Evolutionary conservation across 2,329 filamentous ascomycete species (phyloP), one percentile per base, ranked within the genome.

Genomic region (Fusarium pseudoanthophilum): DNA sequence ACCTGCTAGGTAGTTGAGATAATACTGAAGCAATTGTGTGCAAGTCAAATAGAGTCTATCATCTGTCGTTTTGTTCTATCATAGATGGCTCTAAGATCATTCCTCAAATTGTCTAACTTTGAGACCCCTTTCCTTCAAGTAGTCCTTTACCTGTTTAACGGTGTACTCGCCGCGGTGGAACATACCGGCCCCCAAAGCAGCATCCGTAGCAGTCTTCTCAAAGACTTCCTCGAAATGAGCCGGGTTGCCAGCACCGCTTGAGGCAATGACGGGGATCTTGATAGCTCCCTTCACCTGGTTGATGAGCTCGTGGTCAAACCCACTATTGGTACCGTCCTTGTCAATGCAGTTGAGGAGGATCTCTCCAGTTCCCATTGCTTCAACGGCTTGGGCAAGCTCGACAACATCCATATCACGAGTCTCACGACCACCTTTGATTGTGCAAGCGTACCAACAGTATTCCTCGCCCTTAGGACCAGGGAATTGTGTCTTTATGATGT

Each of bases 291-390:
- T 99, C 67, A 98, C 95, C 80, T 95, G 93, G 57, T 88, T 85
- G 78, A 99, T 94, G 62, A 99, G 87, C 85, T 98, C 96, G 15
- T 97, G 87, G 82, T 99, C 96, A 80, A 98, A 99, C 3, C 96
- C 96, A 76, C 90, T 93, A 84, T 97, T 98, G 64, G 93, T 96
- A 60, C 96, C 96, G 82, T 99, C 96, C 80, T 93, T 94, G 85
- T 99, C 96, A 78, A 99, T 99, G 85, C 95, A 98, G 84, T 99
- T 99, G 64, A 99, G 89, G 58, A 99, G 85, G 66, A 99, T 93
- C 86, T 99, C 96, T 64, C 96, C 96, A 4, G 93, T 90, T 60
- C 96, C 96, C 94, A 99, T 97, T 64, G 94, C 95, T 84, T 99
- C 95, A 40, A 98, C 95, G 18, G 96, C 96, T 75, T 89, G 91